Evolutionary conservation across 2,329 filamentous ascomycete species (phyloP), one percentile per base, ranked within the genome.

Genomic region (Colletotrichum neosansevieriae): DNA sequence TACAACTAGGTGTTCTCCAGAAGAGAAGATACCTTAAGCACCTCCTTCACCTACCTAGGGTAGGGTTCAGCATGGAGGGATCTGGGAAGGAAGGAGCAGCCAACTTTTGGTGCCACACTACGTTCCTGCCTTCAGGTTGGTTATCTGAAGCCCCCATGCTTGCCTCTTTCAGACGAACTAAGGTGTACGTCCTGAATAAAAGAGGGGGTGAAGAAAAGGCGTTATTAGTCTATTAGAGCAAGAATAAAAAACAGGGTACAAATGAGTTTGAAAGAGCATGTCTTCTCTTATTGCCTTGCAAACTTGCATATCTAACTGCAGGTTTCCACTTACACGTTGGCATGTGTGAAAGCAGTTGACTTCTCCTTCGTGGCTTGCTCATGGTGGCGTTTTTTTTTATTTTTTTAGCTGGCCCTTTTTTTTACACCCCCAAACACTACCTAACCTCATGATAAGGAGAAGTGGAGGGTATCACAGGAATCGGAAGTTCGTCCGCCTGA

Each of bases 251-350:
- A 24, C 32, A 36, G 32, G 21, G 24, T 29, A 15, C 6, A 29
- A 4, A 7, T 29, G 7, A 9, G 6, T 9, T 42, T 63, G 17
- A 50, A 58, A 17, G 60, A 5, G 17, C n/a, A 3, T 13, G 4
- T 51, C 12, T 32, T 24, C n/a, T 61, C 47, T 12, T 29, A 9
- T 61, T 36, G 24, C 47, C 32, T 44, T 51, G 47, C 49, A 34
- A 58, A 68, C 54, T 49, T 59, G 49, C 65, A 67, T 54, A 36
- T 50, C 19, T 6, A 7, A 21, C 47, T 45, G 61, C 61, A 65
- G 42, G 17, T 19, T 58, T 17, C 65, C 61, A 65, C 61, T 56
- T 59, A 64, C 65, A 65, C 34, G 36, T 34, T 42, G 60, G 32
- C 40, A 49, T 58, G 47, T 38, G 59, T 49, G 65, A 47, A 59